These are phyloP conservation scores for Cyclotella sp. DNA, from an alignment of 108 stramenopile genomes.

Conservation along the genomic window DNA sequence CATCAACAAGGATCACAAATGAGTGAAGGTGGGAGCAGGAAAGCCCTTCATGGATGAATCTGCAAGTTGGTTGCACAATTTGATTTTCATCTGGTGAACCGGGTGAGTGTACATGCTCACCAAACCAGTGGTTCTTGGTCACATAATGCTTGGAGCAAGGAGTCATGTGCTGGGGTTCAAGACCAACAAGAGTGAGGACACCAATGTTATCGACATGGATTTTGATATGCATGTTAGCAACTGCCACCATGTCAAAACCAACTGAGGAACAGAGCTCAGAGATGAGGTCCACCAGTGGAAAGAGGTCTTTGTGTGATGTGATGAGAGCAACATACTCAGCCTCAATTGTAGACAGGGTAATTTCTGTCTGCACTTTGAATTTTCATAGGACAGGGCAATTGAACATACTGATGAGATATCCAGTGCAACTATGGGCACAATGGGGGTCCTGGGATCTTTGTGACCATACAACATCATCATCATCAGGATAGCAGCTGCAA, in stretches of 20 bases:
- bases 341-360: conserved; percentile 60
- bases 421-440: conserved; percentile 62
- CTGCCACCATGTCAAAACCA: neutral
- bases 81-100: too few relatives aligned
- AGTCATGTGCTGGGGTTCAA: too few relatives aligned
- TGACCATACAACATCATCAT: conserved; percentile 34
- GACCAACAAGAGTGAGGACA: conserved; percentile 44
- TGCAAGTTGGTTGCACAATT: too few relatives aligned
- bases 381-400: conserved; percentile 56
- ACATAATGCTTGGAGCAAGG: conserved; percentile 51
- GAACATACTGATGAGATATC: conserved; percentile 51
- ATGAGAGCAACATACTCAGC: conserved; percentile 59
- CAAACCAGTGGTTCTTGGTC: conserved; percentile 49
- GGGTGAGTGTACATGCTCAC: conserved; percentile 25
- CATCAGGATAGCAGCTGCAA: conserved; percentile 56
- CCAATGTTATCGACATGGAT: conserved; percentile 64
- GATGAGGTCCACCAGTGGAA: conserved; percentile 43
- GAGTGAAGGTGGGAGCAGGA: too few relatives aligned
- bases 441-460: conserved; percentile 44
- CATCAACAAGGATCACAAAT: too few relatives aligned
- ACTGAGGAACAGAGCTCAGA: conserved; percentile 3
- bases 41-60: too few relatives aligned
- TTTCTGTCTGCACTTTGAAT: conserved; percentile 57
- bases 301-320: conserved; percentile 36
- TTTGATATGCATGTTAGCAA: conserved; percentile 33